Conservation (phyloP, 495 filamentous ascomycete species). For the Rhizodiscina lignyota region DNA sequence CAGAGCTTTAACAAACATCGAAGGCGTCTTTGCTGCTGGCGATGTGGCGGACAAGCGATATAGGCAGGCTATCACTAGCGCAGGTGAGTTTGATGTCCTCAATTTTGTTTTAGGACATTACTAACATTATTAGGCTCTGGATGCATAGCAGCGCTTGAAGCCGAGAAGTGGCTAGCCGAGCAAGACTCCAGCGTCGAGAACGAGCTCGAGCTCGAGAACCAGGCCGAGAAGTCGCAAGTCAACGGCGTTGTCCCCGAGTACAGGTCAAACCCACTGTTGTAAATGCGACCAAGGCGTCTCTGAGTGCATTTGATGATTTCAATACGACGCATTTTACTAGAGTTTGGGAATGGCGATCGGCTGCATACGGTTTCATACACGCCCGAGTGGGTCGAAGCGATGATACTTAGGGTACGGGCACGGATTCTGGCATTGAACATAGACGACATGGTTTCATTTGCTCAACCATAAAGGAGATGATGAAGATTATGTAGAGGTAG, state of each 20-base stretch:
- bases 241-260: conserved; percentile 42
- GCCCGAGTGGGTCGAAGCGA: no score
- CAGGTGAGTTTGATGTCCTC: conserved; percentile 43
- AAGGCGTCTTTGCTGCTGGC: conserved; percentile 91
- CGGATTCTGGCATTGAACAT: neutral
- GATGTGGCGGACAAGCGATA: conserved; percentile 99
- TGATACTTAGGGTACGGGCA: neutral
- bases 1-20: conserved; percentile 70
- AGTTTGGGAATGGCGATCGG: neutral
- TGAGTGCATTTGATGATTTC: neutral
- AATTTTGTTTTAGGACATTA: neutral
- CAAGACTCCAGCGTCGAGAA: conserved; percentile 35
- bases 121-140: conserved; percentile 57
- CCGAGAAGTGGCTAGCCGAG: conserved; percentile 80
- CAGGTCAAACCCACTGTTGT: conserved; percentile 45
- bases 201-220: conserved; percentile 19
- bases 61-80: conserved; percentile 93
- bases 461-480: no score
- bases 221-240: conserved; percentile 27
- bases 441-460: neutral
- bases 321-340: neutral
- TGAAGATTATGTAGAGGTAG: no score
- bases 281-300: conserved; percentile 9
- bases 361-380: no score
- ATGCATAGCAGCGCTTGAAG: conserved; percentile 87